phyloP scores from a whole-genome alignment of 805 yeast species.

The Torulaspora delbrueckii region DNA sequence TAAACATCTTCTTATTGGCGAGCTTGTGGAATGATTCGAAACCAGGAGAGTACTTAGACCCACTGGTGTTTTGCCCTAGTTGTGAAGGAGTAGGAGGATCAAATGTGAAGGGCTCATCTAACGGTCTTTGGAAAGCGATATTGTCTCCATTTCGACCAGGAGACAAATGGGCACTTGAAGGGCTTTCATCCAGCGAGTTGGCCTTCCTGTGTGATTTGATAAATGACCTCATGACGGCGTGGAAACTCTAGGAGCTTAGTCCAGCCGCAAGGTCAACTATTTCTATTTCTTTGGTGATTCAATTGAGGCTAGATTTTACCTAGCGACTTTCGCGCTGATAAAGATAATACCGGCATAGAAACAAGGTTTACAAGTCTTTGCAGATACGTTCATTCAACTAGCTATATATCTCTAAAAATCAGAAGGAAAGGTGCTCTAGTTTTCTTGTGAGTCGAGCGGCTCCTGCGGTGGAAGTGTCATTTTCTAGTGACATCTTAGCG shows the following conservation, averaged over 20 bases:
- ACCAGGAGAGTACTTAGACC: conserved; percentile 20
- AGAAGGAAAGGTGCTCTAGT: conserved; percentile 62
- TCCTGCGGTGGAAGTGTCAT: conserved; percentile 49
- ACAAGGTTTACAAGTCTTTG: no score
- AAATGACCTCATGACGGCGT: conserved; percentile 35
- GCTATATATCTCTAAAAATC: conserved; percentile 3
- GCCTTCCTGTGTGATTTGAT: conserved; percentile 39
- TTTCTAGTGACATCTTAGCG: conserved; percentile 54
- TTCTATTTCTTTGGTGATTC: background rate
- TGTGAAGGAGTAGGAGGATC: conserved; percentile 19
- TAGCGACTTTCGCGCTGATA: background rate
- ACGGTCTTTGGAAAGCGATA: conserved; percentile 9
- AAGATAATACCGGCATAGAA: no score
- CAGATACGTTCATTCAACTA: no score
- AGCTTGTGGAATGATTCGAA: conserved; percentile 32
- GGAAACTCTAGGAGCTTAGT: background rate
- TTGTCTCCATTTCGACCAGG: conserved; percentile 2
- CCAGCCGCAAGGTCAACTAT: background rate
- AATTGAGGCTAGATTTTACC: background rate
- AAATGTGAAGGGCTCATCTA: conserved; percentile 13
- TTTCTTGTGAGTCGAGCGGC: conserved; percentile 59
- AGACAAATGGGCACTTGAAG: conserved; percentile 10
- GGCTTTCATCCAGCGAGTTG: conserved; percentile 30
- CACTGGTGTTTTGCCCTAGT: conserved; percentile 6
- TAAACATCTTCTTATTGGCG: conserved; percentile 29